A percentile compares a stretch with the other conserved stretches of the same genome.
Conservation (phyloP, 164 flowering plant genomes). For the Dillenia turbinata region DNA sequence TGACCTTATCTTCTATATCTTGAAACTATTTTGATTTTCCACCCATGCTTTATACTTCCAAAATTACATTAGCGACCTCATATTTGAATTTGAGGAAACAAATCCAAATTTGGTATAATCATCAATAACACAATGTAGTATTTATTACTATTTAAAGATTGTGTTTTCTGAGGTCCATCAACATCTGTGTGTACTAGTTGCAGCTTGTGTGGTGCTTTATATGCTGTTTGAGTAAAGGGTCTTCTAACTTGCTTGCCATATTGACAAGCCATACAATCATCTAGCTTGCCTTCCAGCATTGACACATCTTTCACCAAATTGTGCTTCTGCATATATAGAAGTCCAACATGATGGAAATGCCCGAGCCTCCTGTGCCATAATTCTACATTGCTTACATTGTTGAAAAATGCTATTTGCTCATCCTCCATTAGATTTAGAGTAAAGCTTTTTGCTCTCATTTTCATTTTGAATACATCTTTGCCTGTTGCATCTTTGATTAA, state of each 20-base stretch:
- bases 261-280: slow-evolving; percentile 5
- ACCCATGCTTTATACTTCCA: slow-evolving; percentile 3
- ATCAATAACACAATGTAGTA: slow-evolving; percentile 14
- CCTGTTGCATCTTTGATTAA: no score
- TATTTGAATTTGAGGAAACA: slow-evolving; percentile 8
- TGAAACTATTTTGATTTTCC: slow-evolving; percentile 1
- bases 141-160: slow-evolving; percentile 4
- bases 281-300: neutral
- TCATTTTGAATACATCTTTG: no score
- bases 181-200: slow-evolving; percentile 11
- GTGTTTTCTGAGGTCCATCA: neutral
- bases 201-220: slow-evolving; percentile 7
- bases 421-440: slow-evolving; percentile 4
- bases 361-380: slow-evolving; percentile 8
- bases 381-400: neutral
- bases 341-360: slow-evolving; percentile 5
- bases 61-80: slow-evolving; percentile 3
- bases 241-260: slow-evolving; percentile 13
- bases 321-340: neutral
- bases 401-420: neutral
- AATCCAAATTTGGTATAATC: slow-evolving; percentile 14
- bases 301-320: neutral
- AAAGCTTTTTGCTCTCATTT: no score
- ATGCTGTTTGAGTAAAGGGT: slow-evolving; percentile 5
- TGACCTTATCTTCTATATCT: neutral